Base-by-base conservation (phyloP, 257 asterid genomes). In the Lantana camara region DNA sequence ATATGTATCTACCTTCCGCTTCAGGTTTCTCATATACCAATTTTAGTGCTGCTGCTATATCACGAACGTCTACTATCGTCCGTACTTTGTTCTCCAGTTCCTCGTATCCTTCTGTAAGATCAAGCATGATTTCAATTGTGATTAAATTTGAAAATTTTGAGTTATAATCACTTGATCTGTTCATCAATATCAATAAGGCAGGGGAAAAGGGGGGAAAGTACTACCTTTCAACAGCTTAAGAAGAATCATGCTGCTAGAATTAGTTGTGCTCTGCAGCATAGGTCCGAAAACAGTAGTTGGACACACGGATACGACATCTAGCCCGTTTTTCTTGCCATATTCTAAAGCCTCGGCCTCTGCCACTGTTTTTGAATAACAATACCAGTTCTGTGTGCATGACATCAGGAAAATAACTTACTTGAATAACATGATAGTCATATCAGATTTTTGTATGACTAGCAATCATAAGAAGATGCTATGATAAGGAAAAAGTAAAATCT, bases 1-100 rank as follows among this genome's bases (percentile, higher is more conserved):
- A 88, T 58, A 83, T 54, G 81, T 88, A 91, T 71, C 95, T 76
- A 17, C 95, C 95, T 75, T 82, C 77, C 46, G 95, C 88, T 61
- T 86, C 84, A 1, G 80, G 75, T 37, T 40, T 77, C 83, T 84
- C 94, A 22, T 86, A 88, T 1, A 76, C 77, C 47, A 91, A 64
- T 47, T 79, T 70, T 15, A 88, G 61, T 9, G 88, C 81, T 62
- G 73, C 90, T 44, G 82, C 90, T 40, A 86, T 81, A 48, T 91
- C 98, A 16, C 91, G 87, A 9, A 86, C 96, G 44, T 91, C 91
- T 7, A 91, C 84, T n/a, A 84, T 21, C 29, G 9, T 0, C 37
- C 80, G 59, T 1, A 1, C 0, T 32, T 20, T 66, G 75, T 86
- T 75, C 21, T 82, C 85, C 15, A 73, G 21, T 67, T 66, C 80